Base-by-base conservation (phyloP, 169 alveolate species). In the Perkinsus chesapeaki region DNA sequence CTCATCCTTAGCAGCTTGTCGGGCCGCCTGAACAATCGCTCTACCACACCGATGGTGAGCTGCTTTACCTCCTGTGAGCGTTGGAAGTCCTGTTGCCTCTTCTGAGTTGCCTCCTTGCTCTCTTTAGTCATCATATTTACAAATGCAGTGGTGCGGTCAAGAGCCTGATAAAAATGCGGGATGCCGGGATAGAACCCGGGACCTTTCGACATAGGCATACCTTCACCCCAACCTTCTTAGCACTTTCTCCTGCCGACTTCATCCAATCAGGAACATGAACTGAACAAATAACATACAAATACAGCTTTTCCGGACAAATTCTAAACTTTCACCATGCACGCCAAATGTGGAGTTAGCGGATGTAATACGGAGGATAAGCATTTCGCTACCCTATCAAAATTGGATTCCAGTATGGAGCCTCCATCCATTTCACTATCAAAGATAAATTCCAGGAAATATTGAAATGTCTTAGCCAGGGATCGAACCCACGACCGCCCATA, bases 161-260 rank as follows among this genome's bases (percentile, higher is more conserved):
- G 31, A 12, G 23, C 82, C 82, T 60, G 82, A 34, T 60, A 60
- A 16, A 60, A 60, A 23, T 60, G 82, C 82, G 23, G 37, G 37
- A 3, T 19, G 37, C 3, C 7, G 82, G 82, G 82, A 60, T 60
- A 27, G 82, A 60, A 60, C 82, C 82, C 82, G 82, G 31, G 82
- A 60, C 82, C 82, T 60, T n/a, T 23, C 3, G 82, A 16, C 37
- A 60, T 60, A 7, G 27, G n/a, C n/a, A 27, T 60, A 60, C 82
- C 82, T 60, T 60, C 12, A 60, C 82, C 27, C 82, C 82, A 60
- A 60, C 82, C 82, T 60, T 7, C 82, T 60, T 60, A 60, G 82
- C 82, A 60, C 82, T 60, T 34, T 60, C 82, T 60, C 82, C 82
- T 60, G 82, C 82, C 82, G 82, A 12, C 82, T 60, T 60, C 82